Evolutionary conservation across 176 grass and related monocot species (phyloP).

Genomic region (Aegilops speltoides): DNA sequence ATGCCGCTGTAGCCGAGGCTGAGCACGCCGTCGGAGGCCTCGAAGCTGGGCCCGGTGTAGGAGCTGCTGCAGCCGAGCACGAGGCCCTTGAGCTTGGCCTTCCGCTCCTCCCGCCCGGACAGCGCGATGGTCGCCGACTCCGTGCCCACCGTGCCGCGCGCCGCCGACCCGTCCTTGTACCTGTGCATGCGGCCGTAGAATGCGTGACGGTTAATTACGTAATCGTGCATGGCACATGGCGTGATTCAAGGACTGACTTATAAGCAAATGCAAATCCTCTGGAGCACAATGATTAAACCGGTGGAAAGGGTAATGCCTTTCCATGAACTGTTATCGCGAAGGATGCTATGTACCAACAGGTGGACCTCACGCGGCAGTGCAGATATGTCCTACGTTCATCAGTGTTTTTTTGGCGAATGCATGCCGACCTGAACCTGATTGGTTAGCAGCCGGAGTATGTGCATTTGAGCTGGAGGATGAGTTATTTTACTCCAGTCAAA

Average conservation of each 20-base stretch:
- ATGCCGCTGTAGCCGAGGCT: constrained; percentile 83
- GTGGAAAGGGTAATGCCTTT: neutral
- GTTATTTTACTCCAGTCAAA: constrained; percentile 9
- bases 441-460: neutral
- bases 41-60: constrained; percentile 61
- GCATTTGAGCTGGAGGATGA: constrained; percentile 3
- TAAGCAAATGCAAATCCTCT: constrained; percentile 5
- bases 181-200: constrained; percentile 29
- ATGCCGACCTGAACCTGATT: neutral
- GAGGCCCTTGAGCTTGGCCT: constrained; percentile 64
- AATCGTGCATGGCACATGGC: constrained; percentile 31
- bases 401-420: neutral
- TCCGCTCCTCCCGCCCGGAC: constrained; percentile 35
- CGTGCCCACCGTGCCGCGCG: constrained; percentile 61
- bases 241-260: constrained; percentile 7
- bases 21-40: constrained; percentile 76
- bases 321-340: constrained; percentile 2
- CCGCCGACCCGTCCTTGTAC: constrained; percentile 83
- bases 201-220: neutral
- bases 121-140: constrained; percentile 82
- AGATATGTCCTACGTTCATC: neutral
- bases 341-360: constrained; percentile 2
- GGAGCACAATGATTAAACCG: constrained; percentile 24
- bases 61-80: constrained; percentile 77
- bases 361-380: neutral